Evolutionary conservation across 768 basidiomycete species (phyloP), one percentile per base, ranked within the genome.

Genomic region (Pulveroboletus ravenelii): DNA sequence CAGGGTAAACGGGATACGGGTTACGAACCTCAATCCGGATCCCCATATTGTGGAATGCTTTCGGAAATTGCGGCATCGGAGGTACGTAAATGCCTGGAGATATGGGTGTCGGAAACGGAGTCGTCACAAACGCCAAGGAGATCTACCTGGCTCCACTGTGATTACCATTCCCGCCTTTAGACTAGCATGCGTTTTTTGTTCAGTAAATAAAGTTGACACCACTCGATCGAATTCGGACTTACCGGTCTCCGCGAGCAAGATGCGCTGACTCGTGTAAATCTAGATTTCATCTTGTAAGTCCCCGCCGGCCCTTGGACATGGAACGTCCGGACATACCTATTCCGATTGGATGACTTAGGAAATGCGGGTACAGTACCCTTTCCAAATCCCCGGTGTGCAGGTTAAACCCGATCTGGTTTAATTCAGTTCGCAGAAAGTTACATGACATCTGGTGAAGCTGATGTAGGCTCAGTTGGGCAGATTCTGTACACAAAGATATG

Each of bases 311-410:
- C 34, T 54, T 36, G 39, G 25, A 49, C 42, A 35, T 40, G 41
- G 40, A 37, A 42, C 29, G 25, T 15, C 18, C 35, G 25, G 42
- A 69, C 81, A 44, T 42, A 86, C 89, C 88, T 44, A 96, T 84
- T 6, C 96, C 96, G 34, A 98, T 85, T 7, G 89, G 88, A 71
- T 99, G 96, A 25, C 89, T 82, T 41, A 99, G 67, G 55, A 84
- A 92, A 72, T 99, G 96, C 1, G 96, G 96, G 63, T 97, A 99
- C 59, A 99, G 67, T 29, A 72, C 59, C 25, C 85, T 70, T 55
- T 89, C 79, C 40, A 94, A 75, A 48, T 89, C 74, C 23, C 84
- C 83, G 1, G 69, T 60, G 13, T 69, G 57, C 9, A 56, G 47
- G 10, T 72, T 72, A 10, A 75, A 73, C 0, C 70, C 71, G 32